These are phyloP conservation scores for Stentor coeruleus DNA, from an alignment of 73 alveolate species.

Conservation along the genomic window DNA sequence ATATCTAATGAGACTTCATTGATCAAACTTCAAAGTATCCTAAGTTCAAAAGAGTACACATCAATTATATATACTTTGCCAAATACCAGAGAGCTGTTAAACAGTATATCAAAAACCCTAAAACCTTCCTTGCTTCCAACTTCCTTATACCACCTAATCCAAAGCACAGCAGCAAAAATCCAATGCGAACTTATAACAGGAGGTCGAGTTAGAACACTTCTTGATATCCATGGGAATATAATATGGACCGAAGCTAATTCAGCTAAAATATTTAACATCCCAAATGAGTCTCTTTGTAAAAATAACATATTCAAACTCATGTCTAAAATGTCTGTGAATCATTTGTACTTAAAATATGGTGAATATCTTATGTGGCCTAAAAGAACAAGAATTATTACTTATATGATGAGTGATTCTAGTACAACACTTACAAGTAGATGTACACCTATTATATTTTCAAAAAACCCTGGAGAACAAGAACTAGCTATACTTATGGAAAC, in stretches of 20 bases:
- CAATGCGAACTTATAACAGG: neutral
- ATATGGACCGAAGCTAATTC: constrained; percentile 13
- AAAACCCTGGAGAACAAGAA: neutral
- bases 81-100: neutral
- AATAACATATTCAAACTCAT: neutral
- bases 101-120: neutral
- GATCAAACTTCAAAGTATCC: neutral
- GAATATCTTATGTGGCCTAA: neutral
- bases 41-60: neutral
- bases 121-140: neutral
- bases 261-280: neutral
- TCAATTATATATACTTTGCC: neutral
- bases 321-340: neutral
- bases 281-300: neutral
- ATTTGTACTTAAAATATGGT: constrained; percentile 1
- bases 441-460: neutral
- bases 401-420: neutral
- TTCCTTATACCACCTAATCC: neutral
- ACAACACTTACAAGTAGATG: constrained; percentile 17
- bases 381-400: neutral
- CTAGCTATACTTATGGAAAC: neutral
- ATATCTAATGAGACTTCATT: neutral
- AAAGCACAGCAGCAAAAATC: neutral
- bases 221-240: constrained; percentile 9
- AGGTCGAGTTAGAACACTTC: constrained; percentile 4